These are phyloP conservation scores for Hypholoma sublateritium DNA, from an alignment of 768 basidiomycete species.

Conservation along the genomic window DNA sequence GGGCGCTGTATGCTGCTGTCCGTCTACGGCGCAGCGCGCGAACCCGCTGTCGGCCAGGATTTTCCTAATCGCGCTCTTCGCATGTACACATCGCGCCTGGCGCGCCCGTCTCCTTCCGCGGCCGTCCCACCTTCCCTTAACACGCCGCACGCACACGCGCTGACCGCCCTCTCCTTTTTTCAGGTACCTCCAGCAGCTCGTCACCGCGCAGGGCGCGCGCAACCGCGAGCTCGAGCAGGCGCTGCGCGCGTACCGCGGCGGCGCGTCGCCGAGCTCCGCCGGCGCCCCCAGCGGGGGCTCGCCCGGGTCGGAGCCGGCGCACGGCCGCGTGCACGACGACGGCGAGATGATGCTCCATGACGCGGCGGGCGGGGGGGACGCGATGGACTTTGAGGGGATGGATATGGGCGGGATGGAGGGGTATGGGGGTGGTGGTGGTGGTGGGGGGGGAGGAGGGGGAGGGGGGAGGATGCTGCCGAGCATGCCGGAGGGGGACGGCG, in stretches of 20 bases:
- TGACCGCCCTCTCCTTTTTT: neutral
- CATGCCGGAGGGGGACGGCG: conserved; percentile 31
- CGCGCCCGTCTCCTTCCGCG: no score
- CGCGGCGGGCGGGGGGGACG: conserved; percentile 24
- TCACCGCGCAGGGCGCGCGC: conserved; percentile 73
- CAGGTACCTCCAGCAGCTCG: conserved; percentile 84
- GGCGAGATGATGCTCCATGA: conserved; percentile 11
- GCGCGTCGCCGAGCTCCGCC: conserved; percentile 10
- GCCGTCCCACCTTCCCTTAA: no score
- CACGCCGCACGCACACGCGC: neutral
- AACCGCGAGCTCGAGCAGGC: conserved; percentile 80
- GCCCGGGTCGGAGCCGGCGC: conserved; percentile 4
- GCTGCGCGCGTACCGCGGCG: conserved; percentile 45
- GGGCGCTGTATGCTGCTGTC: no score
- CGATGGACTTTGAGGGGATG: neutral
- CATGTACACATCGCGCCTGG: no score
- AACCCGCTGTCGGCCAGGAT: no score
- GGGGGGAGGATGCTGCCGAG: conserved; percentile 25
- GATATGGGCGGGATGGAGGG: conserved; percentile 1
- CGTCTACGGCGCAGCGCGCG: no score
- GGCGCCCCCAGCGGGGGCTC: conserved; percentile 16
- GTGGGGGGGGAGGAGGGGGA: conserved; percentile 5
- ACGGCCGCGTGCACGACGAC: conserved; percentile 9
- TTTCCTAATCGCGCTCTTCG: no score
- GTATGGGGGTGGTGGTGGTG: conserved; percentile 21